Evolutionary conservation across 179 eudicot species (phyloP), one percentile per base, ranked within the genome.

Genomic region (Spinacia oleracea): DNA sequence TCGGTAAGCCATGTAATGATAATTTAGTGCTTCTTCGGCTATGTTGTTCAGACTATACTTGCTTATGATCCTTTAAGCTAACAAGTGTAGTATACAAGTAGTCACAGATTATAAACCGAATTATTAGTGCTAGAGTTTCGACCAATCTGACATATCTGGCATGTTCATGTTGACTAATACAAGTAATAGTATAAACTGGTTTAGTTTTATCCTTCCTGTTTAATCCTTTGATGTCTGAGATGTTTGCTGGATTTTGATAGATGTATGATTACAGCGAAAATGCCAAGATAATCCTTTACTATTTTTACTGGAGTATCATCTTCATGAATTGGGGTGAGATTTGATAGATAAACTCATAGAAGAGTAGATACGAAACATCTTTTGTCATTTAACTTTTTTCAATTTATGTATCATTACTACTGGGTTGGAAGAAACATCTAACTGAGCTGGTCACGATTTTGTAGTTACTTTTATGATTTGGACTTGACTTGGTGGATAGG

Each of bases 401-500:
- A 18, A 34, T 71, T 71, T 20, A 62, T 58, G 69, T 42, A 21
- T 62, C 40, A 18, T 60, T 46, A 3, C 32, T 48, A 20, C 12
- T 51, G 46, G 34, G 58, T 48, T 78, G 58, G 45, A 62, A 70
- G 45, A 60, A 27, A 46, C 25, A 20, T 31, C 25, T 76, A 23
- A 59, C 55, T 6, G 8, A 20, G 20, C 60, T 27, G 21, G 65
- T 46, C 14, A 1, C 51, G 4, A 70, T 58, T 40, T 40, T 56
- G 21, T 40, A 70, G 9, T 43, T 72, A 72, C 0, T 58, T 38
- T 42, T 31, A 77, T 53, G 20, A 42, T 29, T 15, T 35, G 40
- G 27, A 27, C 43, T 25, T 25, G 45, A 2, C 9, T 45, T 68
- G 51, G 59, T 55, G 50, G 60, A 23, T 34, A 62, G 7, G 31